Base-by-base conservation (phyloP, 345 rosid genomes). In the Linum usitatissimum region DNA sequence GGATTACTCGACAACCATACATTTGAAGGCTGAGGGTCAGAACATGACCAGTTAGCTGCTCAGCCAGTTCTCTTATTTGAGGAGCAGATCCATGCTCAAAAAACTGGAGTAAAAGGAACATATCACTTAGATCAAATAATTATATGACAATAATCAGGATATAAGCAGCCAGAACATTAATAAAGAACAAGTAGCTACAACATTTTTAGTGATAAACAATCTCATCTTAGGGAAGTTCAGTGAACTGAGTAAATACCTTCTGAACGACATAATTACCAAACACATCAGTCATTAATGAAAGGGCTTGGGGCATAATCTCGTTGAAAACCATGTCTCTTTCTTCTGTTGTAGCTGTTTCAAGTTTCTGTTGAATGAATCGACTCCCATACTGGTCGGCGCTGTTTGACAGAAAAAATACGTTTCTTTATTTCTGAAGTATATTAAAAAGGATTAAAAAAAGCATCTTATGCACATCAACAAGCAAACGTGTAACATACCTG, bases 1-100 rank as follows among this genome's bases (percentile, higher is more conserved):
- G 98, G 73, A 91, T 88, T 55, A 91, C 98, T 70, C 98, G 94
- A 55, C 98, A 91, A 39, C 98, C 98, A 76, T 91, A 91, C 98
- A 91, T 91, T 69, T 91, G 98, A 70, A 91, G 83, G 77, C 98
- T 88, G 61, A 91, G 92, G 18, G 88, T 75, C 72, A 91, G 78
- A 53, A 91, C 96, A 74, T 86, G 88, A 63, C 87, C 80, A 68
- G 80, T 76, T 38, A 88, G 88, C 77, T 88, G 85, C 62, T 86
- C 89, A 17, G 87, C 95, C 53, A 91, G 76, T 71, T 91, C 90
- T 74, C 96, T 82, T 61, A 86, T 72, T 78, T 91, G 98, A 38
- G 87, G 23, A 3, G 90, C 73, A 74, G 83, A 81, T 74, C 98
- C 98, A 76, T 91, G 92, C 90, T 91, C 98, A 64, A 91, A 91